Conservation (phyloP, 2,329 filamentous ascomycete species). For the Verticillium isaacii region DNA sequence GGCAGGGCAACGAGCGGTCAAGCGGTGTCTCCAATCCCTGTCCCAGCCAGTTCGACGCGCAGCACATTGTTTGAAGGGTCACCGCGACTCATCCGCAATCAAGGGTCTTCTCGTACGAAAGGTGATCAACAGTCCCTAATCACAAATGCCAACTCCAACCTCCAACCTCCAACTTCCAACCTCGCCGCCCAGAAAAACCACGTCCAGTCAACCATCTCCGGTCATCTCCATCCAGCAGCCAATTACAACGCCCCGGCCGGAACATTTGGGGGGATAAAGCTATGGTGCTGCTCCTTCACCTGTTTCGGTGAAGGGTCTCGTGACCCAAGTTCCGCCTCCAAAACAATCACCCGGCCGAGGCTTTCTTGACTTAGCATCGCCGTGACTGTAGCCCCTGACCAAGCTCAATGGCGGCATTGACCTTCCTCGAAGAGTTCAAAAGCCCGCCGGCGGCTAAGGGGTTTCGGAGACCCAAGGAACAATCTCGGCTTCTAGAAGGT, state of each 20-base stretch:
- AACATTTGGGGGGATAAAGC: not conserved
- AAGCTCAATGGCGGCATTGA: not conserved
- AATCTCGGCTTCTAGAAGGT: not conserved
- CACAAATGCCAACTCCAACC: not conserved
- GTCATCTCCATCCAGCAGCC: not conserved
- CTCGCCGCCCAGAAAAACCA: not conserved
- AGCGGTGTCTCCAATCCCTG: not conserved
- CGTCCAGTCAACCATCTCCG: not conserved
- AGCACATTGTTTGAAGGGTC: not conserved
- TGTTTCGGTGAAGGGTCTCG: not conserved
- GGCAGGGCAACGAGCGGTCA: not conserved
- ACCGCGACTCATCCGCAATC: not conserved
- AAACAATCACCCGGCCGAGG: not conserved
- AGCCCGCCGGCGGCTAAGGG: not conserved
- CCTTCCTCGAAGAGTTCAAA: not conserved
- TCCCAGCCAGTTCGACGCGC: not conserved
- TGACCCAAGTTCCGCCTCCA: not conserved
- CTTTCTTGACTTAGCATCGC: not conserved
- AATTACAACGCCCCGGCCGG: not conserved
- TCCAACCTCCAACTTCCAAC: not conserved
- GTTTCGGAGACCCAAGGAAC: not conserved
- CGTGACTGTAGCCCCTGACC: not conserved
- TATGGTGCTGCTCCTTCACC: not conserved
- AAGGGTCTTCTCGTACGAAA: not conserved
- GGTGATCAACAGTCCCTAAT: not conserved